These are phyloP conservation scores for Rhypophila decipiens DNA, from an alignment of 495 filamentous ascomycete species.

Conservation along the genomic window DNA sequence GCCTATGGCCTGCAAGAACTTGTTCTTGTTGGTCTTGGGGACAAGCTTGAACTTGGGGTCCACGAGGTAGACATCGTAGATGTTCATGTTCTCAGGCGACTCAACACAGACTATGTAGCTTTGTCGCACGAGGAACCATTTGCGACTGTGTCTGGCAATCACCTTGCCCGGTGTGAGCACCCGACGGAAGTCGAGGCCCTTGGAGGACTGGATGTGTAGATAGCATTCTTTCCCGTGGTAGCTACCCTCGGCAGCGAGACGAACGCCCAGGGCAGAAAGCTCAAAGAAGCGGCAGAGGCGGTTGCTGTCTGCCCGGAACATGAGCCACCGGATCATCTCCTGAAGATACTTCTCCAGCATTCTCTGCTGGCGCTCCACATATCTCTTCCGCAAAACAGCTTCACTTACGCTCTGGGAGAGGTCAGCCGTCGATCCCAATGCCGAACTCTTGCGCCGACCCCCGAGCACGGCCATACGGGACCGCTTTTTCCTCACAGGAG, in stretches of 20 bases:
- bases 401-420: slow-evolving; percentile 16
- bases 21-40: slow-evolving; percentile 64
- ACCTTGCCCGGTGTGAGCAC: slow-evolving; percentile 69
- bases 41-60: slow-evolving; percentile 77
- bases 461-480: slow-evolving; percentile 53
- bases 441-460: slow-evolving; percentile 26
- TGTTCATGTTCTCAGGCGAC: slow-evolving; percentile 96
- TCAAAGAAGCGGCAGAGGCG: slow-evolving; percentile 94
- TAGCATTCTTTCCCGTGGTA: slow-evolving; percentile 98
- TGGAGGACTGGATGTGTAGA: slow-evolving; percentile 81
- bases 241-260: slow-evolving; percentile 88
- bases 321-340: slow-evolving; percentile 87
- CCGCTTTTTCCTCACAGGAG: slow-evolving; percentile 48
- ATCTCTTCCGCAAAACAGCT: slow-evolving; percentile 37
- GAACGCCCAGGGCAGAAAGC: slow-evolving; percentile 88
- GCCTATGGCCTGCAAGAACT: slow-evolving; percentile 56
- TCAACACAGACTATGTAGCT: slow-evolving; percentile 97
- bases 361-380: slow-evolving; percentile 64
- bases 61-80: slow-evolving; percentile 95
- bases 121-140: slow-evolving; percentile 97
- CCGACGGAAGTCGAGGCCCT: slow-evolving; percentile 83
- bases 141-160: slow-evolving; percentile 75
- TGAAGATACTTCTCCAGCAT: slow-evolving; percentile 90
- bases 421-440: slow-evolving; percentile 22
- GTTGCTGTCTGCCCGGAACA: slow-evolving; percentile 94